These are phyloP conservation scores for Gautieria morchelliformis DNA, from an alignment of 768 basidiomycete species.

Conservation along the genomic window DNA sequence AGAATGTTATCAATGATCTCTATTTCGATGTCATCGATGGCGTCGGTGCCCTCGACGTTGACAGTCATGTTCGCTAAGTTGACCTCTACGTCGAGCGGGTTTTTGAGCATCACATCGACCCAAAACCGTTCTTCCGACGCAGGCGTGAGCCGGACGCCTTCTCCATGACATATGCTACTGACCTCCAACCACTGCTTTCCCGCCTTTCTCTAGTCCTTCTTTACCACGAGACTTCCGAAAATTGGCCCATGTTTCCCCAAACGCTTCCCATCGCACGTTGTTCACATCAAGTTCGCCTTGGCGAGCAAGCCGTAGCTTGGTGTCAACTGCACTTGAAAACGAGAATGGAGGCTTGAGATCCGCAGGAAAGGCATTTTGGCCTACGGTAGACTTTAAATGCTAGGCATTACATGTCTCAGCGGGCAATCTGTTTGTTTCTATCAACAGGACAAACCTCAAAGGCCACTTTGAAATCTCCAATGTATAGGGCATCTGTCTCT, in stretches of 20 bases:
- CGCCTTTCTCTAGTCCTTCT: constrained; percentile 42
- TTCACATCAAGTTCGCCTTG: constrained; percentile 34
- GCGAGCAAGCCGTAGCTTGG: constrained; percentile 46
- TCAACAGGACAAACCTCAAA: constrained; percentile 50
- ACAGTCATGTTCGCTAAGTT: constrained; percentile 54
- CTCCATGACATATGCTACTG: constrained; percentile 10
- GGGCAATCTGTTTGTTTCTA: not conserved
- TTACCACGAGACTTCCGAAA: constrained; percentile 52
- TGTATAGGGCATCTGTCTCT: constrained; percentile 53
- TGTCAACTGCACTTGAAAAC: constrained; percentile 51
- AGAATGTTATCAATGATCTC: constrained; percentile 53
- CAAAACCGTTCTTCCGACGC: constrained; percentile 55
- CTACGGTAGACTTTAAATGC: constrained; percentile 64
- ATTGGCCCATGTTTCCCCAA: constrained; percentile 54
- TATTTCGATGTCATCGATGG: constrained; percentile 35
- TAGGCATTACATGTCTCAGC: constrained; percentile 18
- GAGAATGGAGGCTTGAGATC: constrained; percentile 56
- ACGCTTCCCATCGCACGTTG: constrained; percentile 45
- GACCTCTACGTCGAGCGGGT: constrained; percentile 70
- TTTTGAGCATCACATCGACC: constrained; percentile 60
- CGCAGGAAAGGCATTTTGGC: constrained; percentile 28
- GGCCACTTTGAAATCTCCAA: constrained; percentile 87
- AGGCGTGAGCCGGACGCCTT: not conserved
- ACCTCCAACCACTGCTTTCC: constrained; percentile 61
- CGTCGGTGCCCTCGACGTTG: constrained; percentile 30